Conservation (phyloP, 2,329 filamentous ascomycete genomes). For the Sphaceloma murrayae region DNA sequence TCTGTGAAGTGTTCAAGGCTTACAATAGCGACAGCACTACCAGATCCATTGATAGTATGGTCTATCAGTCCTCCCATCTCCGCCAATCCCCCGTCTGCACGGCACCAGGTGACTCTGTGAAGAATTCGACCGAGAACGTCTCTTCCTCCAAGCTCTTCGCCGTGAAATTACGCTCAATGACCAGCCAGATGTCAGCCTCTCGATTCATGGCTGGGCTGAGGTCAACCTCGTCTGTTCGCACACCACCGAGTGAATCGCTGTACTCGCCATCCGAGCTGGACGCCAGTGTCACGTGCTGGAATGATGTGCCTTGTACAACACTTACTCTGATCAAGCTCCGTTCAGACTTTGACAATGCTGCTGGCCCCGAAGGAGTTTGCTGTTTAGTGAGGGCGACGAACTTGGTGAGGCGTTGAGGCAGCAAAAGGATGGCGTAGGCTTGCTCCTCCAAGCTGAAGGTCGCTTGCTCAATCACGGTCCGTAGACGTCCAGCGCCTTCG, state of each 20-base stretch:
- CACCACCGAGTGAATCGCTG: constrained; percentile 52
- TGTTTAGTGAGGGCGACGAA: constrained; percentile 25
- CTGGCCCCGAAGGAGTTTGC: constrained; percentile 17
- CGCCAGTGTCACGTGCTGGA: constrained; percentile 55
- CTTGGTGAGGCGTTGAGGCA: constrained; percentile 40
- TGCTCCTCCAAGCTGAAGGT: constrained; percentile 43
- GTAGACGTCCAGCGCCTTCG: constrained; percentile 66
- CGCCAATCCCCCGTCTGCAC: constrained; percentile 39
- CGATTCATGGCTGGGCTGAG: constrained; percentile 53
- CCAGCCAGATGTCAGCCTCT: constrained; percentile 60
- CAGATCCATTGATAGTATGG: too few relatives aligned
- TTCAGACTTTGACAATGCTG: neutral
- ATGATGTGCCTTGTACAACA: constrained; percentile 62
- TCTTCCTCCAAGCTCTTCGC: constrained; percentile 39
- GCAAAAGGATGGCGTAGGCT: constrained; percentile 45
- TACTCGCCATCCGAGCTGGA: constrained; percentile 65
- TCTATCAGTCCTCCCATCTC: constrained; percentile 30
- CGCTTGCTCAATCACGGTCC: constrained; percentile 48
- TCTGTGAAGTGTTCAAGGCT: constrained; percentile 23
- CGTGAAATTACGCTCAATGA: constrained; percentile 69
- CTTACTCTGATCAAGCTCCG: constrained; percentile 55
- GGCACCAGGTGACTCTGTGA: constrained; percentile 37
- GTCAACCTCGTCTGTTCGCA: constrained; percentile 66
- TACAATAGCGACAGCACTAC: constrained; percentile 7
- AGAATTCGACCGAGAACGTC: constrained; percentile 43